Evolutionary conservation across 352 stramenopile species (phyloP).

Genomic region (Phytophthora hibernalis): DNA sequence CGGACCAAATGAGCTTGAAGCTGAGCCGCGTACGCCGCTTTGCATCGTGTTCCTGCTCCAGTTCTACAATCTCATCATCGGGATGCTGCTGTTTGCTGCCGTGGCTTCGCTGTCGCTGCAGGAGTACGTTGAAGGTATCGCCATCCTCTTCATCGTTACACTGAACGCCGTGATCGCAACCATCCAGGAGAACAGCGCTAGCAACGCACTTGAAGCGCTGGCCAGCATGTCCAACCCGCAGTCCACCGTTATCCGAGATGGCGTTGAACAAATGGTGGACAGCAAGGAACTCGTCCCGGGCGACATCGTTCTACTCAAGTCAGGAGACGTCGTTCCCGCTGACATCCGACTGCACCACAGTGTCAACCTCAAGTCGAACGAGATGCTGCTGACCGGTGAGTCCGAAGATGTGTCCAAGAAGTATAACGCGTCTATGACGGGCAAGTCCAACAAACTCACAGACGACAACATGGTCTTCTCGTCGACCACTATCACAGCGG

Average conservation of each 20-base stretch:
- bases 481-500: constrained; percentile 85
- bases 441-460: constrained; percentile 55
- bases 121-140: constrained; percentile 75
- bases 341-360: constrained; percentile 93
- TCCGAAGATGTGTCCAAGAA: constrained; percentile 84
- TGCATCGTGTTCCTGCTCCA: constrained; percentile 66
- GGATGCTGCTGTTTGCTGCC: constrained; percentile 64
- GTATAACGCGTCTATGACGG: constrained; percentile 47
- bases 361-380: constrained; percentile 89
- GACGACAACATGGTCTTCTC: constrained; percentile 94
- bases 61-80: constrained; percentile 86
- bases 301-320: constrained; percentile 89
- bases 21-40: constrained; percentile 57
- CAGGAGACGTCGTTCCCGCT: constrained; percentile 93
- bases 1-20: constrained; percentile 55
- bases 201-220: constrained; percentile 68
- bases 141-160: constrained; percentile 69
- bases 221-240: constrained; percentile 70
- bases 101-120: constrained; percentile 60
- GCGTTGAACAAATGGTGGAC: constrained; percentile 63
- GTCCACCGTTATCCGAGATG: constrained; percentile 69
- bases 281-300: constrained; percentile 78
- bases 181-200: constrained; percentile 66
- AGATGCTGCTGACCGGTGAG: constrained; percentile 95
- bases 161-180: constrained; percentile 72